Evolutionary conservation across 768 basidiomycete species (phyloP).

Genomic region (Rhodosporidiobolus sp.): DNA sequence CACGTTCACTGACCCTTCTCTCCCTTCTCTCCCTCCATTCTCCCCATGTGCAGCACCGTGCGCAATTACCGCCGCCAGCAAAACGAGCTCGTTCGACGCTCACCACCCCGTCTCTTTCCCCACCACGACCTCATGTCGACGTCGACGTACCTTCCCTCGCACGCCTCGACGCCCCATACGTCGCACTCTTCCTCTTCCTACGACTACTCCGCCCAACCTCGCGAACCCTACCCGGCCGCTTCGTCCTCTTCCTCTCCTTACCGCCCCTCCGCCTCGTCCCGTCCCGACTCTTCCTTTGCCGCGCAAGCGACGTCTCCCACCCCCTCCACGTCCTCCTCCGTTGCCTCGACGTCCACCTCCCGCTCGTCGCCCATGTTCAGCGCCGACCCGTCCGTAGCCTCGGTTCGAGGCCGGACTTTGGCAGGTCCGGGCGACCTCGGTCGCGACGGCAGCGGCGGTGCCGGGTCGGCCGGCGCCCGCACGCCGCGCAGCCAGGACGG

Average conservation of each 20-base stretch:
- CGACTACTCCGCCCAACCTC: neutral
- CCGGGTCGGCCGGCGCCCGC: too few relatives aligned
- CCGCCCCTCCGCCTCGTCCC: neutral
- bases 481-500: constrained; percentile 2
- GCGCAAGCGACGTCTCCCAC: neutral
- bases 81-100: too few relatives aligned
- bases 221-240: neutral
- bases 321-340: constrained; percentile 7
- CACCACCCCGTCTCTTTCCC: too few relatives aligned
- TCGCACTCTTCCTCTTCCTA: too few relatives aligned
- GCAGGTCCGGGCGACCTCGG: neutral
- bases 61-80: too few relatives aligned
- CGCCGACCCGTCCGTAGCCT: neutral
- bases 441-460: neutral
- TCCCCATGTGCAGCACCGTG: too few relatives aligned
- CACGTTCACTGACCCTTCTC: too few relatives aligned
- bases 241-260: neutral
- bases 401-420: neutral
- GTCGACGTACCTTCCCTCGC: too few relatives aligned
- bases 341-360: neutral
- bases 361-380: neutral
- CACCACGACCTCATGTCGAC: too few relatives aligned
- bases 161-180: too few relatives aligned
- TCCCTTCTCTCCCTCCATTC: too few relatives aligned
- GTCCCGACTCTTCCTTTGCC: neutral